Percentiles rank a stretch among this genome's conserved stretches.
These are phyloP conservation scores for Ophiostoma ips DNA, from an alignment of 2,329 filamentous ascomycete species.

Conservation along the genomic window DNA sequence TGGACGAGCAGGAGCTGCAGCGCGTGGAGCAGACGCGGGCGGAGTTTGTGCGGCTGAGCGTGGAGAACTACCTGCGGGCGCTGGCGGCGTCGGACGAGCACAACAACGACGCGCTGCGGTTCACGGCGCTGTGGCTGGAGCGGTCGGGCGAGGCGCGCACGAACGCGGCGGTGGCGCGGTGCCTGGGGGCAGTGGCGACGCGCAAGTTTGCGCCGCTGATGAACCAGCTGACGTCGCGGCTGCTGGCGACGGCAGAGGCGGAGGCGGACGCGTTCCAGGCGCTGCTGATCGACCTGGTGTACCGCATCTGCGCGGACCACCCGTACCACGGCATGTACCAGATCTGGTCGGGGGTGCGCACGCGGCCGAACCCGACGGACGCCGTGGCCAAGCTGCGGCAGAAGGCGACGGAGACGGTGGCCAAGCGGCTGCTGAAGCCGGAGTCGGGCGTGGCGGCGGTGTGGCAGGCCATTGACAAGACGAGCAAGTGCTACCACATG, in stretches of 20 bases:
- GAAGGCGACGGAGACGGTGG: slow-evolving; percentile 56
- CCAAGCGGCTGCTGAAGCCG: slow-evolving; percentile 43
- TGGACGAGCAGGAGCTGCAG: slow-evolving; percentile 77
- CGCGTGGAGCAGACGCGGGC: slow-evolving; percentile 63
- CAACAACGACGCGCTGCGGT: slow-evolving; percentile 79
- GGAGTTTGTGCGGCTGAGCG: slow-evolving; percentile 71
- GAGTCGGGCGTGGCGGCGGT: slow-evolving; percentile 33
- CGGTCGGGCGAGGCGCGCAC: slow-evolving; percentile 62
- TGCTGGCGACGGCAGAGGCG: slow-evolving; percentile 69
- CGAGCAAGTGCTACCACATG: slow-evolving; percentile 51
- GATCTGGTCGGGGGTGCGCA: slow-evolving; percentile 70
- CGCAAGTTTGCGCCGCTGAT: slow-evolving; percentile 85
- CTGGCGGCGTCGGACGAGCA: slow-evolving; percentile 75
- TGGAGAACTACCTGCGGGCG: slow-evolving; percentile 86
- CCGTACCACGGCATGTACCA: slow-evolving; percentile 97
- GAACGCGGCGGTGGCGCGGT: slow-evolving; percentile 59
- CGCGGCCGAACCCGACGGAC: slow-evolving; percentile 56
- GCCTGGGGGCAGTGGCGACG: slow-evolving; percentile 65
- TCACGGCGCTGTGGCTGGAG: slow-evolving; percentile 89
- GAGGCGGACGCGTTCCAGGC: slow-evolving; percentile 53
- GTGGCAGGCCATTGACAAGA: slow-evolving; percentile 61
- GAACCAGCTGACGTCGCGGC: slow-evolving; percentile 90
- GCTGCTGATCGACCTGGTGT: slow-evolving; percentile 58
- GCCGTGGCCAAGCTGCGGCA: slow-evolving; percentile 60
- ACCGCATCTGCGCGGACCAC: slow-evolving; percentile 79